Evolutionary conservation across 2,329 filamentous ascomycete genomes (phyloP).

Genomic region (Talaromyces atroroseus): DNA sequence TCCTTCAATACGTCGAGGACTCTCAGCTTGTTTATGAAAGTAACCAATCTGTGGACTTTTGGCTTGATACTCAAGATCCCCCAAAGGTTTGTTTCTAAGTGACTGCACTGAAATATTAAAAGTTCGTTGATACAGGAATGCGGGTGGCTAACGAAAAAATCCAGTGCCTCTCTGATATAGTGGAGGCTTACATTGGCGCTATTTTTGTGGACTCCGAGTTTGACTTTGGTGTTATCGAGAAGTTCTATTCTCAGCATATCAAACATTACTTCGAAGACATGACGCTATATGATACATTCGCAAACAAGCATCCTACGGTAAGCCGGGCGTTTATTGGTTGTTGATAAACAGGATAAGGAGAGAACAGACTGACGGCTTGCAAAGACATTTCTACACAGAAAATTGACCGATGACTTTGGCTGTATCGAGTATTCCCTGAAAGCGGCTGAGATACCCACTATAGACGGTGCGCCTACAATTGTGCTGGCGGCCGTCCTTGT

Average conservation of each 20-base stretch:
- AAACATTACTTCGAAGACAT: conserved; percentile 79
- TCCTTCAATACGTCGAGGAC: conserved; percentile 45
- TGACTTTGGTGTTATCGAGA: conserved; percentile 64
- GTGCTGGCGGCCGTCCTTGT: conserved; percentile 71
- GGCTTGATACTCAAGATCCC: conserved; percentile 37
- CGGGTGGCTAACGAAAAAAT: conserved; percentile 27
- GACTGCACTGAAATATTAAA: background rate
- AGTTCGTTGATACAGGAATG: background rate
- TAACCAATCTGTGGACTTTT: conserved; percentile 36
- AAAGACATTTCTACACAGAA: conserved; percentile 60
- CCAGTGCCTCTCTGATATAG: conserved; percentile 69
- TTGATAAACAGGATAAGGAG: background rate
- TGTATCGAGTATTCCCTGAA: conserved; percentile 56
- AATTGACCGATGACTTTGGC: conserved; percentile 58
- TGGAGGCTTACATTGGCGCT: conserved; percentile 85
- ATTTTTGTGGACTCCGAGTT: conserved; percentile 87
- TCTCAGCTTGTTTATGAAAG: conserved; percentile 29
- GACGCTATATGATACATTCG: conserved; percentile 78
- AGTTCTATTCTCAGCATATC: conserved; percentile 72
- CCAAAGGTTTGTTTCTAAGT: conserved; percentile 33
- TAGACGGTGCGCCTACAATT: conserved; percentile 41
- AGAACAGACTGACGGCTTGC: conserved; percentile 5
- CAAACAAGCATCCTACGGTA: conserved; percentile 73
- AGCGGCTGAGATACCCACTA: conserved; percentile 39
- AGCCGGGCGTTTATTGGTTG: conserved; percentile 12